Evolutionary conservation across 2,329 filamentous ascomycete genomes (phyloP), one percentile per base, ranked within the genome.

Genomic region (Tolypocladium capitatum): DNA sequence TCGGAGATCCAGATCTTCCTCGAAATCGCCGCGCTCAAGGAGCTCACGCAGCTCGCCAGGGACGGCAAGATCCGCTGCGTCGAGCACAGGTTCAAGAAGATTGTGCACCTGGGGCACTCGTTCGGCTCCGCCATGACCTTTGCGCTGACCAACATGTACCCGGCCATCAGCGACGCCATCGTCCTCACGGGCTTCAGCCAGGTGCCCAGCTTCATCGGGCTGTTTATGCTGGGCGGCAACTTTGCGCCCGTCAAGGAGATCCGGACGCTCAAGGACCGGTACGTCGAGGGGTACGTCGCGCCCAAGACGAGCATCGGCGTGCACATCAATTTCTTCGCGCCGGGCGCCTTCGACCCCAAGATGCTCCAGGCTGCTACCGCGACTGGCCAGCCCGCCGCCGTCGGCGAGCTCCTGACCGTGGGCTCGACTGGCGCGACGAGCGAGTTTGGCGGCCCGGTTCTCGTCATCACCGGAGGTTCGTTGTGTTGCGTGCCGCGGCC

Each of bases 41-140:
- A 68, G 2, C 63, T 84, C 4, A 83, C 79, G 0, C 58, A 59
- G 11, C 62, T 65, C 52, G 64, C 79, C 2, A 72, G 74, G 30
- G 55, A 60, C 1, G 72, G 73, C 43, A 55, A 57, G 0, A 63
- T 83, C 24, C 58, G 65, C 0, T 62, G 64, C 20, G 59, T 75
- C n/a, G 58, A 58, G 28, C 53, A 60, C 43, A 52, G 52, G 20
- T 69, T 63, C 53, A 49, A 56, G 41, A 71, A 74, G 55, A 63
- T 78, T 24, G 65, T 80, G 9, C 80, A 84, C 58, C 68, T 81
- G 16, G 81, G 80, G 13, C 80, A 84, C 65, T 80, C 75, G 0
- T 84, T 80, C 54, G 81, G 81, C 31, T 79, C 78, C 0, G 63
- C 72, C 6, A 74, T 78, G 54, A 74, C 72, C 2, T 81, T 78